A percentile compares a stretch with the other conserved stretches of the same genome.
These are phyloP conservation scores for Coniosporium tulheliwenetii DNA, from an alignment of 2,329 filamentous ascomycete species.

Conservation along the genomic window DNA sequence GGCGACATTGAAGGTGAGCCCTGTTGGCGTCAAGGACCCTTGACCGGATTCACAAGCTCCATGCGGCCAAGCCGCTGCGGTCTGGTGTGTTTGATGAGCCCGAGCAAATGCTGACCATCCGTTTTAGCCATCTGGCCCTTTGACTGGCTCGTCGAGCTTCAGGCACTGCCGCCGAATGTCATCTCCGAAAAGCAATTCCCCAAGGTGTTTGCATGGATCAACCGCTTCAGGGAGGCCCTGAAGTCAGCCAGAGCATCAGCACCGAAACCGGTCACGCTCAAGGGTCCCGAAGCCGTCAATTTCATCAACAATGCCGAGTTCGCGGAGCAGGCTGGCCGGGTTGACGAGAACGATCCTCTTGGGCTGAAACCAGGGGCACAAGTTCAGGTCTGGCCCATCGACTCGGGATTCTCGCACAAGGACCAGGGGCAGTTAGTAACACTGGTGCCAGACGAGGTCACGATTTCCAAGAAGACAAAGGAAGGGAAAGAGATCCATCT, in stretches of 20 bases:
- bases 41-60: background rate
- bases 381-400: slow-evolving; percentile 20
- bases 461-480: slow-evolving; percentile 26
- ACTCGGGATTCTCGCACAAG: background rate
- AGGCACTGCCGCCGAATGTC: slow-evolving; percentile 35
- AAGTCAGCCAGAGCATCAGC: slow-evolving; percentile 23
- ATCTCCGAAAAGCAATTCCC: slow-evolving; percentile 41
- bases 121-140: slow-evolving; percentile 52
- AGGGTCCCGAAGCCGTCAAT: slow-evolving; percentile 38
- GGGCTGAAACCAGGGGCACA: slow-evolving; percentile 34
- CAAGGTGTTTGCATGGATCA: slow-evolving; percentile 46
- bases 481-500: slow-evolving; percentile 32
- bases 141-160: slow-evolving; percentile 47
- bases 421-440: background rate
- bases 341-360: slow-evolving; percentile 36
- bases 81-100: slow-evolving; percentile 1
- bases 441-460: background rate
- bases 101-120: slow-evolving; percentile 15
- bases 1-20: slow-evolving; percentile 44
- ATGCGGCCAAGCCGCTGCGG: background rate
- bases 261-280: slow-evolving; percentile 27
- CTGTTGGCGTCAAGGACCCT: background rate
- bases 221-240: slow-evolving; percentile 39
- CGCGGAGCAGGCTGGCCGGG: slow-evolving; percentile 25
- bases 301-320: slow-evolving; percentile 31